These are phyloP conservation scores for Polytrichum commune DNA, from an alignment of 225 moss, liverwort and hornwort genomes.

Conservation along the genomic window DNA sequence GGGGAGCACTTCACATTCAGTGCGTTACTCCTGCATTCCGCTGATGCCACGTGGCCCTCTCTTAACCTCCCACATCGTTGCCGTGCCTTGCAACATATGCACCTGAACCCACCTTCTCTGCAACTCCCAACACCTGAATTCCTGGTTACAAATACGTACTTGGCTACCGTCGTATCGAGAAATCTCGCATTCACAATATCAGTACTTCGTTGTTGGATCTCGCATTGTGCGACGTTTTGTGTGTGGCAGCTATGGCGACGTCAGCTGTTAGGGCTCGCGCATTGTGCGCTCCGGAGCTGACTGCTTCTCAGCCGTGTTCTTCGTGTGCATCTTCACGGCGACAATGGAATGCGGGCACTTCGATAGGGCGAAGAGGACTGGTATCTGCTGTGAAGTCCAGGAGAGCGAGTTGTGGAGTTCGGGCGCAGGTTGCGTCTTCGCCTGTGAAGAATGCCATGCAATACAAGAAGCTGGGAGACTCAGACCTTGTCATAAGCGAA, in stretches of 20 bases:
- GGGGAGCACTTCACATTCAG: no score
- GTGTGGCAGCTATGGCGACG: background rate
- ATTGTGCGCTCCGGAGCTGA: conserved; percentile 1
- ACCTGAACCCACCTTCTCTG: no score
- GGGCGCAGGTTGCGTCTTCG: conserved; percentile 28
- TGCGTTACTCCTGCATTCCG: no score
- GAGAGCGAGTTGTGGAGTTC: conserved; percentile 5
- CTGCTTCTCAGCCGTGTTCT: background rate
- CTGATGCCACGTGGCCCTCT: no score
- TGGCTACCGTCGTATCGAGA: no score
- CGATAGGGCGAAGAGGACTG: background rate
- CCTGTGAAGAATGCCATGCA: conserved; percentile 21
- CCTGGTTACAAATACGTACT: no score
- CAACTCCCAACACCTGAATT: no score
- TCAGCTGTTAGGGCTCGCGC: background rate
- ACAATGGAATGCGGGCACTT: background rate
- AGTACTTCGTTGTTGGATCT: no score
- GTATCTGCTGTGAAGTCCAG: conserved; percentile 2
- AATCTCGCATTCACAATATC: no score
- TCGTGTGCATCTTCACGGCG: background rate
- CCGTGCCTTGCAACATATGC: no score
- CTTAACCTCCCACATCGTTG: no score
- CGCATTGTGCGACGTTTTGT: no score
- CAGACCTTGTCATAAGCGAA: conserved; percentile 85
- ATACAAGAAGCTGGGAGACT: conserved; percentile 75